Evolutionary conservation across 108 stramenopile genomes (phyloP), one percentile per base, ranked within the genome.

Genomic region (Discostella stelligeroides): DNA sequence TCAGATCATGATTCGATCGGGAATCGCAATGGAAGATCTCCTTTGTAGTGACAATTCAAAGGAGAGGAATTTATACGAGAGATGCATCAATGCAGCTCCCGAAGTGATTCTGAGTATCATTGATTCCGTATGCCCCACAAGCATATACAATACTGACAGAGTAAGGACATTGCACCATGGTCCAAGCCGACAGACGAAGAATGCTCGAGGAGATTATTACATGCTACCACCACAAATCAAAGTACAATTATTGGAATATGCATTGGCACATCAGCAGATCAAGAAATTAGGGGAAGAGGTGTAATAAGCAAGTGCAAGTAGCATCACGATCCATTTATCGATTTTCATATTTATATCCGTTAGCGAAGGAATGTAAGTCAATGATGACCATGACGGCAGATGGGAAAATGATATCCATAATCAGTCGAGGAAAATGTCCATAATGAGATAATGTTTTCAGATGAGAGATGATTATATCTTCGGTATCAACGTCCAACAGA

Each of bases 141-240:
- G 34, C 23, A 29, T 15, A 20, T 13, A 6, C 13, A 34, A n/a
- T 29, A 12, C 14, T 14, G 49, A 60, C 50, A 38, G 23, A 27
- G 0, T 20, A 23, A 18, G 15, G 40, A 62, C 4, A n/a, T 62
- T 51, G 1, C 30, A 57, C 60, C 21, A 40, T 28, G 7, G 41
- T 3, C 53, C 53, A 23, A 45, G 50, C 21, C 42, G 62, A 60
- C 68, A 64, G 28, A 34, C 51, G 27, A 76, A 76, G 42, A 59
- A 47, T 37, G 75, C 62, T 18, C 63, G 75, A 46, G 39, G 54
- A 13, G 68, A 68, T 57, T 76, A 76, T 64, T 50, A 47, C 48
- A 66, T 49, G 42, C 51, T 76, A 25, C 75, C 75, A 55, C 63
- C 68, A n/a, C 75, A 76, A 40, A 62, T 76, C 15, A 76, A 76